Evolutionary conservation across 148 eudicot genomes (phyloP).

Genomic region (Cornus controversa): DNA sequence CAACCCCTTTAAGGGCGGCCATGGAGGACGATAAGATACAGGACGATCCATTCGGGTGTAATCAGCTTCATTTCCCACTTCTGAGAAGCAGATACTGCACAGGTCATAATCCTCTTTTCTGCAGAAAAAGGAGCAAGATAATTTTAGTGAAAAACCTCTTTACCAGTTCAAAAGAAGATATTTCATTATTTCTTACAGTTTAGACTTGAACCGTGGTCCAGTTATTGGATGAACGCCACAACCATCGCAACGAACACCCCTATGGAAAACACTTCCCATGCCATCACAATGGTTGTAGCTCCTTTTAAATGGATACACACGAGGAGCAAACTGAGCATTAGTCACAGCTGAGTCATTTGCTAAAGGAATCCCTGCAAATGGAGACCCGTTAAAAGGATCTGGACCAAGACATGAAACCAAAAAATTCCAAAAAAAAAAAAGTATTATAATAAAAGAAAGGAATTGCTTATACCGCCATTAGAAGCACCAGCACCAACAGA

Average conservation of each 20-base stretch:
- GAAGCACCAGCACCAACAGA: neutral
- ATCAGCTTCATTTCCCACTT: slow-evolving; percentile 53
- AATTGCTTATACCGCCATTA: slow-evolving; percentile 3
- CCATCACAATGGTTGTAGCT: slow-evolving; percentile 25
- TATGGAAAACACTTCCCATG: slow-evolving; percentile 47
- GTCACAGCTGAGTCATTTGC: slow-evolving; percentile 20
- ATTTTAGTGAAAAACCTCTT: neutral
- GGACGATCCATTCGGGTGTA: slow-evolving; percentile 70
- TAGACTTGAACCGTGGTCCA: slow-evolving; percentile 90
- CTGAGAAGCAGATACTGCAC: slow-evolving; percentile 64
- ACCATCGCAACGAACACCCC: slow-evolving; percentile 89
- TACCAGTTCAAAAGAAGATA: neutral
- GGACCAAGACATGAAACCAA: neutral
- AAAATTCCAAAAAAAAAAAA: neutral
- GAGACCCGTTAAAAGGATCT: slow-evolving; percentile 23
- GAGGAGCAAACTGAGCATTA: slow-evolving; percentile 10
- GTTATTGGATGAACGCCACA: slow-evolving; percentile 74
- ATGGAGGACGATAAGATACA: slow-evolving; percentile 18
- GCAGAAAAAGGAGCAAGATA: slow-evolving; percentile 19
- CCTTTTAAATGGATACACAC: slow-evolving; percentile 19
- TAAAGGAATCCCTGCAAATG: slow-evolving; percentile 35
- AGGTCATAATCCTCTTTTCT: slow-evolving; percentile 74
- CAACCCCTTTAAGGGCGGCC: slow-evolving; percentile 21
- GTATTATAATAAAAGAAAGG: too few species aligned
- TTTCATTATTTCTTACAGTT: slow-evolving; percentile 51